Evolutionary conservation across 2,329 filamentous ascomycete species (phyloP).

Genomic region (Fusarium bulbicola): DNA sequence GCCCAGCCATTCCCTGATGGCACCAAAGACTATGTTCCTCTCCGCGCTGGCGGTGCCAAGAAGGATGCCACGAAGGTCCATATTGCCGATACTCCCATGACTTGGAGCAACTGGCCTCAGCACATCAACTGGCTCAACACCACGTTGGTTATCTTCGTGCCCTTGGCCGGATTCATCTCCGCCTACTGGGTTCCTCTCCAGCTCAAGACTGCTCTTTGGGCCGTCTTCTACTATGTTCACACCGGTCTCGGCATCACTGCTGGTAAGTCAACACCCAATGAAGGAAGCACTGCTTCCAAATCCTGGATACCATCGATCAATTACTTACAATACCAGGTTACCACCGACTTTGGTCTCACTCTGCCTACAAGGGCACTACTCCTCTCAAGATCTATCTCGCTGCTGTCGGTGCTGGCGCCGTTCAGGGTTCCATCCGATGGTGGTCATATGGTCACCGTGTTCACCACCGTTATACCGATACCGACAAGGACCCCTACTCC

Average conservation of each 20-base stretch:
- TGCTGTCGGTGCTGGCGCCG: conserved; percentile 81
- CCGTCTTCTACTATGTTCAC: conserved; percentile 84
- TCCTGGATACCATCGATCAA: background rate
- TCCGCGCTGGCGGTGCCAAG: conserved; percentile 45
- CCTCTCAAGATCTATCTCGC: conserved; percentile 86
- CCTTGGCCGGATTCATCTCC: conserved; percentile 75
- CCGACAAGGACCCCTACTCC: conserved; percentile 90
- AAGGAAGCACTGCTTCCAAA: background rate
- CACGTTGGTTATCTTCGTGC: conserved; percentile 80
- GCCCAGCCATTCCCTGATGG: conserved; percentile 59
- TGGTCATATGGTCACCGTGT: conserved; percentile 88
- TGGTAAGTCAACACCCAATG: conserved; percentile 58
- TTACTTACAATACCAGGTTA: conserved; percentile 41
- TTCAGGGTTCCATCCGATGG: conserved; percentile 88
- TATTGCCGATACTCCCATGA: conserved; percentile 85
- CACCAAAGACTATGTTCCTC: conserved; percentile 64
- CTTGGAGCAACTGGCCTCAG: conserved; percentile 85
- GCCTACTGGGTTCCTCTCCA: conserved; percentile 82
- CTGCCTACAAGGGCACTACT: conserved; percentile 79
- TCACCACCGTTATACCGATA: conserved; percentile 92
- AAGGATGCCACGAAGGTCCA: conserved; percentile 60
- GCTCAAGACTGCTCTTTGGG: conserved; percentile 75
- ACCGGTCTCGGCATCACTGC: conserved; percentile 83
- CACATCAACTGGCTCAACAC: conserved; percentile 96
- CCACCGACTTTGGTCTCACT: conserved; percentile 86